phyloP scores from a whole-genome alignment of 805 yeast genomes.

The Schizosaccharomyces osmophilus region DNA sequence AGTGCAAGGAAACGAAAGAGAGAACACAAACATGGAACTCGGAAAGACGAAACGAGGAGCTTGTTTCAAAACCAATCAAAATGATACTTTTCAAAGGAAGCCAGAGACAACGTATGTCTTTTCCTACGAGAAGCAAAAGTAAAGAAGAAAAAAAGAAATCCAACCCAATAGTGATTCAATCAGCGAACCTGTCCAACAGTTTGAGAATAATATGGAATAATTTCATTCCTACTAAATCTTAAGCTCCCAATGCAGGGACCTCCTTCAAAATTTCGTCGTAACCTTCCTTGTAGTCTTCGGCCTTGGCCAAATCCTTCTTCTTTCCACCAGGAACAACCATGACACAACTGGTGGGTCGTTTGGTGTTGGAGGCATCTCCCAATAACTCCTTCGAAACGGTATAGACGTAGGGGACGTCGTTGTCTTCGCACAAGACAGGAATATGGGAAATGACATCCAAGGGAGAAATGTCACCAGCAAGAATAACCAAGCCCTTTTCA shows the following conservation, averaged over 20 bases:
- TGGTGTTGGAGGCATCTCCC: slow-evolving; percentile 97
- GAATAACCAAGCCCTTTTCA: slow-evolving; percentile 82
- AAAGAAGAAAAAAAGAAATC: too few relatives aligned
- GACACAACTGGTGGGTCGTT: slow-evolving; percentile 95
- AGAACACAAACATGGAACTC: too few relatives aligned
- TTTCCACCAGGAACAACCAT: slow-evolving; percentile 94
- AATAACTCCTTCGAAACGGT: slow-evolving; percentile 94
- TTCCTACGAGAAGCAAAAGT: too few relatives aligned
- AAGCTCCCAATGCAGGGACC: background rate
- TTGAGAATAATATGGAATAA: background rate
- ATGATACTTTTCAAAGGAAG: too few relatives aligned
- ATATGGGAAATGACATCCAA: slow-evolving; percentile 90
- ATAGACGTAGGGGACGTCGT: slow-evolving; percentile 71
- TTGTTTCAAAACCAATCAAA: too few relatives aligned
- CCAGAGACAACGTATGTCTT: too few relatives aligned
- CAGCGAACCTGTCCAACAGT: too few relatives aligned
- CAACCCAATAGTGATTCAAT: too few relatives aligned
- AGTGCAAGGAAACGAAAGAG: too few relatives aligned
- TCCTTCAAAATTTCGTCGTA: slow-evolving; percentile 90
- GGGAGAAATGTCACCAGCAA: slow-evolving; percentile 97
- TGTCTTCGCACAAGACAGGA: slow-evolving; percentile 92
- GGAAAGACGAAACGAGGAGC: too few relatives aligned
- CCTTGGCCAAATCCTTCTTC: slow-evolving; percentile 37
- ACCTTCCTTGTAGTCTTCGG: slow-evolving; percentile 73
- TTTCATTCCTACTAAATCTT: background rate